Base-by-base conservation (phyloP, 257 asterid genomes). In the Ophiorrhiza pumila region DNA sequence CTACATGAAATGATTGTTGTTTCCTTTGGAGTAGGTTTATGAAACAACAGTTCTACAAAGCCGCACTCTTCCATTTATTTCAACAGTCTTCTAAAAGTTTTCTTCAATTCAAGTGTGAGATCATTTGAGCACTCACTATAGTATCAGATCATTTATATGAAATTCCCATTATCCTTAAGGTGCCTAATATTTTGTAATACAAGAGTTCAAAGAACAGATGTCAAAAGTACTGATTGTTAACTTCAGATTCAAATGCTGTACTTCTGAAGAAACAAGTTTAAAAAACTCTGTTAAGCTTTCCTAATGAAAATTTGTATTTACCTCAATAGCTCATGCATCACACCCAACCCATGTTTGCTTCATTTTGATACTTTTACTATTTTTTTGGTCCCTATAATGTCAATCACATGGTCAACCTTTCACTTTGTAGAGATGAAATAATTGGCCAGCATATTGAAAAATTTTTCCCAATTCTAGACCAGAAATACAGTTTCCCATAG, bases 21-120 rank as follows among this genome's bases (percentile, higher is more conserved):
- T 20, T 43, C 20, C 41, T 31, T 6, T 49, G 11, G 37, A 45
- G 23, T 41, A 23, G 27, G 7, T 66, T 23, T n/a, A 14, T 25
- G 23, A 9, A 66, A 34, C 35, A 66, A 18, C 14, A 66, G 45
- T 12, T 66, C 52, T 57, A 47, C 10, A 18, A 22, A 31, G 20
- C 52, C 32, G 22, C 14, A 27, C 20, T 32, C 34, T 55, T 68
- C 57, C 12, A 32, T 37, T 47, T 18, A 34, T n/a, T 31, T 68
- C 47, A 22, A 68, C n/a, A n/a, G n/a, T n/a, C n/a, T n/a, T 68
- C 72, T 14, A 45, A 29, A 29, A 67, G 41, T 66, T 29, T 18
- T 46, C 27, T 42, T 23, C 52, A 37, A n/a, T 56, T 9, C 42
- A 56, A 71, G 6, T 64, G 5, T 15, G 18, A 35, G 63, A 35